Evolutionary conservation across 306 rosid species (phyloP), one percentile per base, ranked within the genome.

Genomic region (Vicia faba): DNA sequence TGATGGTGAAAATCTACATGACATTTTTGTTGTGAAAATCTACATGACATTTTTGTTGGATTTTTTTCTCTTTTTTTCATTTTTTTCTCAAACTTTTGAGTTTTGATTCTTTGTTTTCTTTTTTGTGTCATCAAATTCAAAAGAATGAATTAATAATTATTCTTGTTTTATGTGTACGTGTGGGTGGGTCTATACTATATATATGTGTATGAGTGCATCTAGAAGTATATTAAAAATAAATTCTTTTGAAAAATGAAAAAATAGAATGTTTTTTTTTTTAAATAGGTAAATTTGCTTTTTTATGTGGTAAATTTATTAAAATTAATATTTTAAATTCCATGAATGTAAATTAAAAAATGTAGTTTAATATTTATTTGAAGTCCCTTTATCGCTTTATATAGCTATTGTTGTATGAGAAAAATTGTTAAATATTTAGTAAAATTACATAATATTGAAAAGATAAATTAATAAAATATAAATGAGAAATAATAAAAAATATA

Each of bases 21-120:
- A 20, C 23, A 20, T 20, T 20, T 20, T n/a, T n/a, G n/a, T n/a
- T n/a, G n/a, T n/a, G n/a, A 54, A 54, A 6, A 54, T 54, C 13
- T 54, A 23, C 64, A 64, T 56, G 82, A 57, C 78, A 81, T 43
- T 10, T 45, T 9, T 45, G 68, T 36, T 38, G 55, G 15, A 9
- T 35, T 60, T 5, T 56, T 73, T 41, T 48, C 54, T 46, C 45
- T 62, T 44, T 63, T 76, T 40, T 60, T 68, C 38, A n/a, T n/a
- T 14, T 40, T 28, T 18, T 12, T 48, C 8, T 20, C n/a, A 54
- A 15, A 51, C 58, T 51, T 20, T 10, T 1, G 31, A 10, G 31
- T 51, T 25, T 54, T 54, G 60, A 33, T 39, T 51, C 48, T 18
- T 11, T 56, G 8, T 36, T 39, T 11, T 10, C 0, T 11, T 59